Evolutionary conservation across 495 filamentous ascomycete species (phyloP), one percentile per base, ranked within the genome.

Genomic region (Neurospora sp.): DNA sequence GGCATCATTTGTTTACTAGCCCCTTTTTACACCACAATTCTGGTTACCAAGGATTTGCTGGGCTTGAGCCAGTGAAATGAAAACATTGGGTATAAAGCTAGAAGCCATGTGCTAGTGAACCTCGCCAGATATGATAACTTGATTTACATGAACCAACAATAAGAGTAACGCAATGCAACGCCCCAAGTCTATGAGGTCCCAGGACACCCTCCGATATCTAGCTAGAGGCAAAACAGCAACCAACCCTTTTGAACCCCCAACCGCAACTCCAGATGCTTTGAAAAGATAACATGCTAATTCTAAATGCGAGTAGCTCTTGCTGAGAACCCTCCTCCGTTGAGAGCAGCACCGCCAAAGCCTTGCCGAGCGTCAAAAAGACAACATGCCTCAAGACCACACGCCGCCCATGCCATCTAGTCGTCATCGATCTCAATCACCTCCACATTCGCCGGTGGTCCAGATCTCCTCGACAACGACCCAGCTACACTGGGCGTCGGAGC

Each of bases 371-470:
- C 5, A n/a, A 4, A 8, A 46, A 20, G 11, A 27, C 20, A 10
- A 27, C 20, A 27, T 2, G 46, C 53, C 7, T 8, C 53, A 2
- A 0, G 14, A 37, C 27, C 22, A 65, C 14, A 65, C 22, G 31
- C 7, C 27, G 31, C 7, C 27, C 14, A 65, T 18, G 27, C 1
- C 27, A 65, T 35, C 53, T 65, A 65, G 27, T 65, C 53, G 53
- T 65, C 73, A 44, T 78, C 76, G 38, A 77, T 46, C 41, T 76
- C 73, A 31, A 78, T 78, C 20, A 78, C 73, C 22, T 78, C 76
- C 35, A 78, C 72, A 31, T 73, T 75, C 3, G 38, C 37, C 53
- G 53, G 53, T 4, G 53, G 53, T 27, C 53, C 53, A 7, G 53
- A 65, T 37, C 74, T 70, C 35, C 46, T 48, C 53, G 53, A 35